phyloP scores from a whole-genome alignment of 805 yeast species.

The Yueomyces sp. region DNA sequence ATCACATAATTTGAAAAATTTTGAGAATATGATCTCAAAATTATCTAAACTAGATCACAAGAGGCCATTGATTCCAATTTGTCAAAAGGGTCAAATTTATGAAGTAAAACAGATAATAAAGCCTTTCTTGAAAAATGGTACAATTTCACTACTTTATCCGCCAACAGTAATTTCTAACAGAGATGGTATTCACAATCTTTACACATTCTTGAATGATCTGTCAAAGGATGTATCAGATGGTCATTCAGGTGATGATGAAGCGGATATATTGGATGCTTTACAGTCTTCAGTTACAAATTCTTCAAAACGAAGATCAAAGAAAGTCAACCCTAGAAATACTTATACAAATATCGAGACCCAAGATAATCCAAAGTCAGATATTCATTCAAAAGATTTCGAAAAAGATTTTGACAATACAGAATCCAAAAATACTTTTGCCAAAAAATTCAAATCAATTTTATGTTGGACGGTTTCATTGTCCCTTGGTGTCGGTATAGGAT shows the following conservation, averaged over 20 bases:
- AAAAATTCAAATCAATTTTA: not conserved
- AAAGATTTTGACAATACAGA: not conserved
- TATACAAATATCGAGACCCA: no score
- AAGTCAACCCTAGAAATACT: not conserved
- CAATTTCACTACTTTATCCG: constrained; percentile 13
- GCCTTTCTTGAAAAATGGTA: constrained; percentile 8
- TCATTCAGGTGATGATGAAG: constrained; percentile 4
- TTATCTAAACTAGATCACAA: constrained; percentile 2
- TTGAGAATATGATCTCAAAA: constrained; percentile 9
- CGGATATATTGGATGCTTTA: not conserved
- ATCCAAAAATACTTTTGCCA: not conserved
- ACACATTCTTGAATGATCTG: not conserved
- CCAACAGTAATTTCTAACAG: constrained; percentile 14
- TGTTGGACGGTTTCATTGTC: constrained; percentile 19
- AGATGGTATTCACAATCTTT: constrained; percentile 2
- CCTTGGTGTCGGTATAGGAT: constrained; percentile 21
- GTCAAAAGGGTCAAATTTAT: constrained; percentile 15
- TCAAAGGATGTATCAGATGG: not conserved
- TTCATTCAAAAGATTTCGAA: not conserved
- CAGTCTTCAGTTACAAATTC: not conserved
- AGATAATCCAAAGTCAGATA: not conserved
- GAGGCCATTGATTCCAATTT: constrained; percentile 16
- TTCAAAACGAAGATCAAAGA: not conserved
- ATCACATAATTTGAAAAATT: constrained; percentile 15
- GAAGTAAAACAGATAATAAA: constrained; percentile 16